Evolutionary conservation across 768 basidiomycete species (phyloP).

Genomic region (Lanmaoa rubissima): DNA sequence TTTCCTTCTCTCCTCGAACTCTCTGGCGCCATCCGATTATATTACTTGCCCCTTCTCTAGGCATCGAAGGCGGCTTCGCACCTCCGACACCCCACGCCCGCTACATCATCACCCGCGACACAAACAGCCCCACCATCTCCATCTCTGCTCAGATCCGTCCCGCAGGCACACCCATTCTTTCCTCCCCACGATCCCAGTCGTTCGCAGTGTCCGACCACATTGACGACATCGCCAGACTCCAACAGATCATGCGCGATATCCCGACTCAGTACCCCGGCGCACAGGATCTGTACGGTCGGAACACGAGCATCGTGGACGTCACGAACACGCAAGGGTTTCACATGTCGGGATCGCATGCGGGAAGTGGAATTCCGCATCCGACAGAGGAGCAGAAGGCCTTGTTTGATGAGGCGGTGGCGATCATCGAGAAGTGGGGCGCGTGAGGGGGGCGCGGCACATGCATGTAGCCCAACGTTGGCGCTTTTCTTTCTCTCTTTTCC

Average conservation of each 20-base stretch:
- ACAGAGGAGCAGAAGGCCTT: conserved; percentile 61
- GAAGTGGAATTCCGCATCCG: conserved; percentile 44
- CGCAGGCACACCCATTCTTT: conserved; percentile 45
- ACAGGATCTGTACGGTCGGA: conserved; percentile 70
- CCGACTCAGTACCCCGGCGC: conserved; percentile 43
- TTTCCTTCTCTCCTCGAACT: neutral
- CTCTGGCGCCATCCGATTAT: too few species aligned
- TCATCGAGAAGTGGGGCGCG: conserved; percentile 49
- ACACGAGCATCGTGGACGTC: conserved; percentile 62
- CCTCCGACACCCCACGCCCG: conserved; percentile 62
- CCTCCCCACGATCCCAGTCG: conserved; percentile 36
- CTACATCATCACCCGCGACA: conserved; percentile 45
- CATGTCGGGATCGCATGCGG: conserved; percentile 53
- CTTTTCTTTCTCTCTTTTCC: too few species aligned
- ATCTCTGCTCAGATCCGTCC: conserved; percentile 48
- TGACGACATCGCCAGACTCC: conserved; percentile 37
- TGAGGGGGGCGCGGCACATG: too few species aligned
- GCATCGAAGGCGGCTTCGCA: conserved; percentile 60
- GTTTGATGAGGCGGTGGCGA: conserved; percentile 69
- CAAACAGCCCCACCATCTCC: conserved; percentile 37
- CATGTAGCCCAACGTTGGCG: too few species aligned
- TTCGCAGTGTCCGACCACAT: conserved; percentile 7
- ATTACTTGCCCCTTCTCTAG: neutral
- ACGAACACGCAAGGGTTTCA: conserved; percentile 10
- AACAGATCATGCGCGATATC: conserved; percentile 55